These are phyloP conservation scores for Candida nitratophila DNA, from an alignment of 805 yeast species.

Conservation along the genomic window DNA sequence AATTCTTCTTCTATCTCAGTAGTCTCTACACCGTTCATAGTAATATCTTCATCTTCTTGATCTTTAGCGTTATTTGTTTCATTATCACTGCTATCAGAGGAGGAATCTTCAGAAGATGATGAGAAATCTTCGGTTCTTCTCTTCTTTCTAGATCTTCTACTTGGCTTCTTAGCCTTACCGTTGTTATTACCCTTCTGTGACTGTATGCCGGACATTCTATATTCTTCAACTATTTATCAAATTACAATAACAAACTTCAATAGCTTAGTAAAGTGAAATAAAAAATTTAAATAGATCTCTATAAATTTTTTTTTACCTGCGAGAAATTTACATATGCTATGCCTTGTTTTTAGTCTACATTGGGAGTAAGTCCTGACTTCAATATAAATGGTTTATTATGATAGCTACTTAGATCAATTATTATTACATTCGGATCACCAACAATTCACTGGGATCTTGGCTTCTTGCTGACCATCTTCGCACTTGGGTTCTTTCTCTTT, in stretches of 20 bases:
- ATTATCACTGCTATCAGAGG: constrained; percentile 25
- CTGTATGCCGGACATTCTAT: not conserved
- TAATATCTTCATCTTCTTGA: constrained; percentile 6
- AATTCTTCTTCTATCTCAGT: constrained; percentile 1
- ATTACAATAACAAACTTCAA: no score
- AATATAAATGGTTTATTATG: no score
- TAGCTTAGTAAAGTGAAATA: not conserved
- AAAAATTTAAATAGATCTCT: no score
- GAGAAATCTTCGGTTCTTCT: constrained; percentile 78
- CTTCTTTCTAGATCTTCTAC: constrained; percentile 60
- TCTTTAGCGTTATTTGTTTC: constrained; percentile 3
- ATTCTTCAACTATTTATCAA: no score
- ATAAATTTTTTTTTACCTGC: no score
- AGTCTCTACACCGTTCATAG: not conserved
- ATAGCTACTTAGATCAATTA: no score
- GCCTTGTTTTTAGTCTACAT: no score
- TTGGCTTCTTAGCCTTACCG: constrained; percentile 12
- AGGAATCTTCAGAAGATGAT: constrained; percentile 41
- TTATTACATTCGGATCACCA: no score
- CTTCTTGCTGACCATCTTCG: constrained; percentile 30
- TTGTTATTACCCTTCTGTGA: not conserved
- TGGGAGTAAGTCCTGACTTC: no score
- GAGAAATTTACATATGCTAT: no score
- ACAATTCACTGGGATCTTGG: constrained; percentile 25
- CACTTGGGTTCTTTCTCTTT: constrained; percentile 28